phyloP scores from a whole-genome alignment of 2,329 filamentous ascomycete species.

The Rhinocladiella mackenziei region DNA sequence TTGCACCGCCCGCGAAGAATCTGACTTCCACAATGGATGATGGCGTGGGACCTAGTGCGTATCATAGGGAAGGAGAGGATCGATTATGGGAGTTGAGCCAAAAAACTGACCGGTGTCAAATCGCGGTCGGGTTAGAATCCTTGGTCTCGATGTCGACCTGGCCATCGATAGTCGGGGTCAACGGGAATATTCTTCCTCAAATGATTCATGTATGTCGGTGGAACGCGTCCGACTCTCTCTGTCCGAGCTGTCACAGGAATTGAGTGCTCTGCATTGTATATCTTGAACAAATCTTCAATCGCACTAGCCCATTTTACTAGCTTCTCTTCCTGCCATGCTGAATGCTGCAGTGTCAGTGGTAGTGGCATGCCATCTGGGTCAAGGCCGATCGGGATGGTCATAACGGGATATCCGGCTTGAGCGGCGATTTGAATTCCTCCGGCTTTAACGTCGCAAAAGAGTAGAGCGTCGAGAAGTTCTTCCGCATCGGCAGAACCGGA shows the following conservation, averaged over 20 bases:
- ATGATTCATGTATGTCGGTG: conserved; percentile 29
- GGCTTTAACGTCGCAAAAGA: conserved; percentile 33
- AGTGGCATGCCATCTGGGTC: conserved; percentile 31
- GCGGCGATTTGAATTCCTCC: conserved; percentile 34
- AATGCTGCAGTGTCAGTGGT: conserved; percentile 31
- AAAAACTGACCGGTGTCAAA: too few species aligned
- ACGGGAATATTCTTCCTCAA: conserved; percentile 32
- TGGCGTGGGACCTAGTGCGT: background rate
- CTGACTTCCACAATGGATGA: too few species aligned
- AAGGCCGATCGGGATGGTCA: conserved; percentile 33
- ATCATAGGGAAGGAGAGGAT: background rate
- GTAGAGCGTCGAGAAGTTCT: conserved; percentile 30
- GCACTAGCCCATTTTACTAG: conserved; percentile 34
- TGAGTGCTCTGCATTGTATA: conserved; percentile 2
- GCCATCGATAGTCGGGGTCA: conserved; percentile 21
- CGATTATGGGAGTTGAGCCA: background rate
- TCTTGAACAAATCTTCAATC: conserved; percentile 32
- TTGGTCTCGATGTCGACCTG: conserved; percentile 15
- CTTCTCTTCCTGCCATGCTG: conserved; percentile 32
- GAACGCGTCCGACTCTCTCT: conserved; percentile 19
- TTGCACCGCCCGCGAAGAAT: conserved; percentile 18
- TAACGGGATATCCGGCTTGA: conserved; percentile 34
- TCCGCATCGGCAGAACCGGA: background rate
- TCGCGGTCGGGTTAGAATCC: background rate
- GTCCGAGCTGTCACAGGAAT: conserved; percentile 4